A percentile compares a stretch with the other conserved stretches of the same genome.
These are phyloP conservation scores for Cinnamomum chago DNA, from an alignment of 164 flowering plant species.

Conservation along the genomic window DNA sequence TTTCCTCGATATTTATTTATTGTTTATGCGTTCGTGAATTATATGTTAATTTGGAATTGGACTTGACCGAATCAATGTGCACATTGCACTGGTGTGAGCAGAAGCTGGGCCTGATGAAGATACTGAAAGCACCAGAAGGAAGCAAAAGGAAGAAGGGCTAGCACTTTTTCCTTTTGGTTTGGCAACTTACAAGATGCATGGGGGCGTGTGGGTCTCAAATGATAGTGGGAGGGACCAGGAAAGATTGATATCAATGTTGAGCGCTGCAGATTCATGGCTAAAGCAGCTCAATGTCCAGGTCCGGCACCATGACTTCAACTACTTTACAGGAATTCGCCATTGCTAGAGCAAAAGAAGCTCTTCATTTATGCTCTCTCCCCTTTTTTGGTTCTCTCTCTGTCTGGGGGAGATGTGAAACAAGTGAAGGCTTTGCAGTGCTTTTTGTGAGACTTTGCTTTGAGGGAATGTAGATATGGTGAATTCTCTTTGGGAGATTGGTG, in stretches of 20 bases:
- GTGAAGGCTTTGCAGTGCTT: neutral
- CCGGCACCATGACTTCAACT: constrained; percentile 90
- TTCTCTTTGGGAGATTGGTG: neutral
- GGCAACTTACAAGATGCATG: constrained; percentile 95
- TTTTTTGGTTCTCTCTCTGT: neutral
- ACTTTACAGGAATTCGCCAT: constrained; percentile 60
- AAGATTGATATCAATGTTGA: constrained; percentile 53
- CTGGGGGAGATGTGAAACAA: neutral
- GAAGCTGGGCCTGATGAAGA: constrained; percentile 33
- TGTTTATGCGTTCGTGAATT: too few relatives aligned
- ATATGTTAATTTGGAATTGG: neutral
- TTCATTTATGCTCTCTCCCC: neutral
- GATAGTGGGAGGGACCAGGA: constrained; percentile 63
- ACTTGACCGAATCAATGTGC: neutral
- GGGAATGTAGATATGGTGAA: neutral
- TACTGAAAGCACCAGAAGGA: constrained; percentile 23
- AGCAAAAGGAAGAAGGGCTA: constrained; percentile 52
- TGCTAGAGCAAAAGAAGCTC: constrained; percentile 24
- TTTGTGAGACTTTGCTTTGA: neutral
- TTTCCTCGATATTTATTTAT: neutral
- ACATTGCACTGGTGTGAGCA: neutral
- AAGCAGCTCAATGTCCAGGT: constrained; percentile 88
- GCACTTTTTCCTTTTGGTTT: constrained; percentile 75
- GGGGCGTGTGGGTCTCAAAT: constrained; percentile 69
- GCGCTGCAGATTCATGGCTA: constrained; percentile 96